Conservation (phyloP, 768 basidiomycete genomes). For the Russula abietina region DNA sequence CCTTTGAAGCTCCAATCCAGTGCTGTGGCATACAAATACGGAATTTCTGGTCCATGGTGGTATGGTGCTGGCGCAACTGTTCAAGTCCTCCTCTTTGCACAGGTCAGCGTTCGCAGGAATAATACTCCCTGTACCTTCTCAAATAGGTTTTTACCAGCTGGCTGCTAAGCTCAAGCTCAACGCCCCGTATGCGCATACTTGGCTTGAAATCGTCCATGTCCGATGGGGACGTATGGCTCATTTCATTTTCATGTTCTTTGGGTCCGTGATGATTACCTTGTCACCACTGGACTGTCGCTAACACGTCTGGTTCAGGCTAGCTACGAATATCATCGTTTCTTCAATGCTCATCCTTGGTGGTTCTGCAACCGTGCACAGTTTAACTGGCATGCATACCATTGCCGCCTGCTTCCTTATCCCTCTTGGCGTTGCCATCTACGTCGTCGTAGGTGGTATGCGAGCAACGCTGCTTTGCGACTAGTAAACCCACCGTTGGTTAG, state of each 20-base stretch:
- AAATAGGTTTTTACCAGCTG: conserved; percentile 39
- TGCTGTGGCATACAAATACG: conserved; percentile 80
- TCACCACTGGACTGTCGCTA: neutral
- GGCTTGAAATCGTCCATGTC: conserved; percentile 76
- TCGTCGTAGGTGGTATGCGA: conserved; percentile 81
- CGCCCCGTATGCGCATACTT: conserved; percentile 83
- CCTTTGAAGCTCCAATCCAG: conserved; percentile 62
- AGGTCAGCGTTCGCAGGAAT: conserved; percentile 36
- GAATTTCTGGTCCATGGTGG: conserved; percentile 85
- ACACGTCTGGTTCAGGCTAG: conserved; percentile 43
- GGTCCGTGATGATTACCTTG: conserved; percentile 34
- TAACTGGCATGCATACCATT: conserved; percentile 87
- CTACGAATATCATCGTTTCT: conserved; percentile 89
- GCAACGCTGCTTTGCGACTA: conserved; percentile 83
- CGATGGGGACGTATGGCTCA: conserved; percentile 82
- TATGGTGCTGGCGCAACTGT: conserved; percentile 87
- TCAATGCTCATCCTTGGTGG: conserved; percentile 77
- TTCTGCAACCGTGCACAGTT: conserved; percentile 78
- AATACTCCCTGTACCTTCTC: neutral
- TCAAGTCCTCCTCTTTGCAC: conserved; percentile 86
- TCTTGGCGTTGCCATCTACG: conserved; percentile 81
- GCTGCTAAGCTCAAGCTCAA: conserved; percentile 90
- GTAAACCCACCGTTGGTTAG: conserved; percentile 37
- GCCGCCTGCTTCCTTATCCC: conserved; percentile 92
- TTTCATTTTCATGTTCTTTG: conserved; percentile 84